Percentiles rank a stretch among this genome's conserved stretches.
These are phyloP conservation scores for Globisporangium heterothallicum DNA, from an alignment of 352 stramenopile species.

Conservation along the genomic window DNA sequence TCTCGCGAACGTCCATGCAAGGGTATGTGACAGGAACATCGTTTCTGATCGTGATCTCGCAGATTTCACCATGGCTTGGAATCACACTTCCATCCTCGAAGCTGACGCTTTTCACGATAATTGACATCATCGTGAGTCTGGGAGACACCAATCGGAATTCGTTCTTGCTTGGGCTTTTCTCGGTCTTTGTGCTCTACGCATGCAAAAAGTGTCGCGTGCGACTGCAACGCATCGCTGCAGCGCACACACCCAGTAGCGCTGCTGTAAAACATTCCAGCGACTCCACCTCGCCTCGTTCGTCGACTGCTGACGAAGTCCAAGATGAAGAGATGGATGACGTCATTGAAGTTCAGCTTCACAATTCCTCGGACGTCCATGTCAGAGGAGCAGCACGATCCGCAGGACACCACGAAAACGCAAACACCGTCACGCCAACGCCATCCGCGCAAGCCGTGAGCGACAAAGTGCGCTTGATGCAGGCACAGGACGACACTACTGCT, in stretches of 20 bases:
- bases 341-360: slow-evolving; percentile 9
- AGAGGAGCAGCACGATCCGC: background rate
- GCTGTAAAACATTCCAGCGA: background rate
- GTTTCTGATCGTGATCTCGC: slow-evolving; percentile 65
- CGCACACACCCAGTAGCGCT: background rate
- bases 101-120: slow-evolving; percentile 47
- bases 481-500: background rate
- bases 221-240: slow-evolving; percentile 1
- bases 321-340: background rate
- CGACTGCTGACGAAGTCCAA: background rate
- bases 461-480: slow-evolving; percentile 4
- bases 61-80: slow-evolving; percentile 52
- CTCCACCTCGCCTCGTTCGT: background rate
- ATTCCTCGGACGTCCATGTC: slow-evolving; percentile 3
- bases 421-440: background rate
- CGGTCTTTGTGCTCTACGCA: slow-evolving; percentile 38
- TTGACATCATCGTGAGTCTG: slow-evolving; percentile 45
- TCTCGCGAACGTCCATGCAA: slow-evolving; percentile 69
- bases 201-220: slow-evolving; percentile 27
- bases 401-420: background rate
- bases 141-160: slow-evolving; percentile 47
- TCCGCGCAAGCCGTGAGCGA: background rate
- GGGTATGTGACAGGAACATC: slow-evolving; percentile 61
- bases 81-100: slow-evolving; percentile 40
- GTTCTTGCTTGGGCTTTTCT: slow-evolving; percentile 39